phyloP scores from a whole-genome alignment of 495 filamentous ascomycete genomes.

The Podospora anserina region DNA sequence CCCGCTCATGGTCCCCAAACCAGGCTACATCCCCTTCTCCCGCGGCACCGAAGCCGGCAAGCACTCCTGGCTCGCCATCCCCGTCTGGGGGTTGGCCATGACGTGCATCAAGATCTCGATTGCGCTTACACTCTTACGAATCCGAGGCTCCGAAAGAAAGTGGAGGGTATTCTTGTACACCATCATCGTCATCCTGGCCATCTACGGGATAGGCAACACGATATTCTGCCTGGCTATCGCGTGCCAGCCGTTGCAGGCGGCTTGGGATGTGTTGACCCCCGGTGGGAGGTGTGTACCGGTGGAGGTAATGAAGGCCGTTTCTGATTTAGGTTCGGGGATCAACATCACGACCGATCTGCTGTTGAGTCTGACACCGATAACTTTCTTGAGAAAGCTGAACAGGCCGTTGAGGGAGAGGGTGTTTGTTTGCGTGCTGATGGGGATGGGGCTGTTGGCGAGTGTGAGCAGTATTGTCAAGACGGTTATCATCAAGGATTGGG shows the following conservation, averaged over 20 bases:
- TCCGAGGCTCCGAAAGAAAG: conserved; percentile 34
- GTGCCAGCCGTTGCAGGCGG: conserved; percentile 24
- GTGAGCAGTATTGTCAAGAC: conserved; percentile 27
- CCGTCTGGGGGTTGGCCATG: conserved; percentile 31
- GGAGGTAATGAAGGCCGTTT: conserved; percentile 21
- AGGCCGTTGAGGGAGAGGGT: conserved; percentile 28
- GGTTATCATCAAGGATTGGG: conserved; percentile 23
- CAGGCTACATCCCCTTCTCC: conserved; percentile 16
- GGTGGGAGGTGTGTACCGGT: conserved; percentile 18
- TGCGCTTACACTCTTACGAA: conserved; percentile 29
- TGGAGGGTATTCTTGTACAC: conserved; percentile 53
- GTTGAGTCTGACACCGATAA: conserved; percentile 24
- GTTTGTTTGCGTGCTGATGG: conserved; percentile 31
- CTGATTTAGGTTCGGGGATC: conserved; percentile 22
- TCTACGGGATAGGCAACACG: conserved; percentile 50
- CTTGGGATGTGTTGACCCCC: conserved; percentile 21
- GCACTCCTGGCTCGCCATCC: conserved; percentile 27
- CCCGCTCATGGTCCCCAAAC: conserved; percentile 16
- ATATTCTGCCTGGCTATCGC: conserved; percentile 26
- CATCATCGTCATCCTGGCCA: conserved; percentile 47
- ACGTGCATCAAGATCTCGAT: conserved; percentile 32
- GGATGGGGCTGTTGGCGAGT: conserved; percentile 28
- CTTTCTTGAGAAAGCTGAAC: conserved; percentile 29
- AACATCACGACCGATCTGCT: conserved; percentile 32
- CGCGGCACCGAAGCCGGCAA: conserved; percentile 13